These are phyloP conservation scores for Skeletonema costatum DNA, from an alignment of 108 stramenopile species.

Conservation along the genomic window DNA sequence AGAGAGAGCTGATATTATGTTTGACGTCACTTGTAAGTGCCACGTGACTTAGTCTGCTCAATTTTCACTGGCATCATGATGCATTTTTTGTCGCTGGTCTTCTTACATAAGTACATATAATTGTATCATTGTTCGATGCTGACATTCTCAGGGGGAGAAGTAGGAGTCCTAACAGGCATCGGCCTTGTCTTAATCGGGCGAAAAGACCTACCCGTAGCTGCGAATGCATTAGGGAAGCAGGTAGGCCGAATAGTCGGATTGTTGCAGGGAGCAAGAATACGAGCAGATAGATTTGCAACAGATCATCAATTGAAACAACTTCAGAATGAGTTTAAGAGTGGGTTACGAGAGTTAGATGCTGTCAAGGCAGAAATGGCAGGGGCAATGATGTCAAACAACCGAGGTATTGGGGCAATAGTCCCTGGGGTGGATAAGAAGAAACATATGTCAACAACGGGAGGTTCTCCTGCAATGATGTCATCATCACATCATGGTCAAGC, in stretches of 20 bases:
- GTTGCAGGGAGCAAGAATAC: constrained; percentile 77
- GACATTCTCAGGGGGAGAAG: constrained; percentile 74
- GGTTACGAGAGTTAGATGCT: constrained; percentile 80
- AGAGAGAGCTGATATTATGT: neutral
- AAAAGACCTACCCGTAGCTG: constrained; percentile 70
- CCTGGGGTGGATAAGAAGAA: constrained; percentile 52
- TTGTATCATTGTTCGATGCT: neutral
- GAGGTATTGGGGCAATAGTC: constrained; percentile 37
- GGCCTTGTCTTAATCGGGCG: constrained; percentile 67
- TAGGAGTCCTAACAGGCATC: constrained; percentile 56
- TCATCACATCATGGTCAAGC: neutral
- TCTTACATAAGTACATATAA: neutral
- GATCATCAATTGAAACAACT: constrained; percentile 75
- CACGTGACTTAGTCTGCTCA: neutral
- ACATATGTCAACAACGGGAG: neutral
- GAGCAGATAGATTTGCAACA: constrained; percentile 80
- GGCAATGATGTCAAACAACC: constrained; percentile 39
- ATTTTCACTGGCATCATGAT: neutral
- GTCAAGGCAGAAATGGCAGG: constrained; percentile 85
- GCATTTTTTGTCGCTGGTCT: neutral
- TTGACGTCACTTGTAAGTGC: neutral
- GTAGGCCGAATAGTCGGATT: constrained; percentile 83
- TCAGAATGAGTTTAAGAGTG: constrained; percentile 81
- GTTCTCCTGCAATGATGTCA: neutral
- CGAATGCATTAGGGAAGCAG: constrained; percentile 65